Conservation (phyloP, 371 early-diverging fungal species). For the Mucor circinelloides region DNA sequence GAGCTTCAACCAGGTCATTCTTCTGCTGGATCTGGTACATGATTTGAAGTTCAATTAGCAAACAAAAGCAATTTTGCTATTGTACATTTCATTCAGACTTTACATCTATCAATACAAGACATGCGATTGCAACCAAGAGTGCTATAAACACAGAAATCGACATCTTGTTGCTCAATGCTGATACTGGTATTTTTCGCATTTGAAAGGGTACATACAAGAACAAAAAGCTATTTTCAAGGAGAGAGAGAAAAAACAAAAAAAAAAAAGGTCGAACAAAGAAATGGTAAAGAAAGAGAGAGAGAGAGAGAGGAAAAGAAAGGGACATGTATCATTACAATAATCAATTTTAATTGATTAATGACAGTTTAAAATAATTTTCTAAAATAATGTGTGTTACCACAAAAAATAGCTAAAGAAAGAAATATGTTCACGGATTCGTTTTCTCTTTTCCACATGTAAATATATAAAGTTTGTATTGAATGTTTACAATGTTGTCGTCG, state of each 20-base stretch:
- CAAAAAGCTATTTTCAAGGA: neutral
- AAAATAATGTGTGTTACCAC: neutral
- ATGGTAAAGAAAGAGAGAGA: neutral
- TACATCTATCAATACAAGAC: neutral
- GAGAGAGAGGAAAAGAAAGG: neutral
- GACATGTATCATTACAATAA: neutral
- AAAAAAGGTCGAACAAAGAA: neutral
- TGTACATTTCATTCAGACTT: neutral
- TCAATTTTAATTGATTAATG: neutral
- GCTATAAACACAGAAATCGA: neutral
- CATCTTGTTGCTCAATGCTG: neutral
- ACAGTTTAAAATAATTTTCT: neutral
- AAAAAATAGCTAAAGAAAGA: neutral
- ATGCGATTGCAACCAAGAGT: neutral
- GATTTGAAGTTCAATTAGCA: neutral
- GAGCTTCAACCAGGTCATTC: neutral
- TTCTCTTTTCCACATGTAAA: neutral
- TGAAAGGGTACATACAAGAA: neutral
- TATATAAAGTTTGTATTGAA: neutral
- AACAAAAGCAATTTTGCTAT: neutral
- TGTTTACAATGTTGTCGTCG: neutral
- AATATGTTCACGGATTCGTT: slow-evolving; percentile 1
- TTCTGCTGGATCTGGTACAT: neutral
- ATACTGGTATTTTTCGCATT: neutral
- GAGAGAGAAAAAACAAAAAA: neutral